Evolutionary conservation across 225 moss, liverwort and hornwort species (phyloP).

Genomic region (Antitrichia curtipendula): DNA sequence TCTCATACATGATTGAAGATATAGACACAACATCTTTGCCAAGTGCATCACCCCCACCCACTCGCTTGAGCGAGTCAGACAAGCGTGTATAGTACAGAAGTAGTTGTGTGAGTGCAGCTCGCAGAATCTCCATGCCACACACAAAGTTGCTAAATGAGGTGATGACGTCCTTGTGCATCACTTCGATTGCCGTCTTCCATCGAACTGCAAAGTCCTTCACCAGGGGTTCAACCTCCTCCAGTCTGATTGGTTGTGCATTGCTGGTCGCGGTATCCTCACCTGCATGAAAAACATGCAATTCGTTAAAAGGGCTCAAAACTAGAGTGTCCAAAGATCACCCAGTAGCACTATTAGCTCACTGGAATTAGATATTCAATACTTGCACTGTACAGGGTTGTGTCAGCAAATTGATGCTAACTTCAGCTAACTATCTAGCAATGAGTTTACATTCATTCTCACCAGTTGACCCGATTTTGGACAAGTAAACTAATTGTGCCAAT

Average conservation of each 20-base stretch:
- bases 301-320: neutral
- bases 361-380: neutral
- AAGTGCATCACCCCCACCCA: conserved; percentile 80
- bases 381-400: neutral
- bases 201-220: conserved; percentile 90
- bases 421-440: neutral
- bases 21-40: conserved; percentile 98
- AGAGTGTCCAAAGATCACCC: neutral
- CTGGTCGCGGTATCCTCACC: conserved; percentile 72
- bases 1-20: conserved; percentile 98
- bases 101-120: conserved; percentile 88
- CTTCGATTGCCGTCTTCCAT: conserved; percentile 96
- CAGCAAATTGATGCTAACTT: neutral
- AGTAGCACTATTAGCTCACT: neutral
- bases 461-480: neutral
- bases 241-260: conserved; percentile 63
- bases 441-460: neutral
- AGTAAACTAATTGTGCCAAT: neutral
- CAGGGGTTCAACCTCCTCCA: conserved; percentile 89
- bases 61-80: conserved; percentile 88
- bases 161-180: conserved; percentile 99
- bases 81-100: conserved; percentile 94
- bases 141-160: conserved; percentile 99
- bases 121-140: conserved; percentile 98
- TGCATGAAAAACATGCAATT: neutral